Conservation (phyloP, 495 filamentous ascomycete genomes). For the Podospora fimiseda region DNA sequence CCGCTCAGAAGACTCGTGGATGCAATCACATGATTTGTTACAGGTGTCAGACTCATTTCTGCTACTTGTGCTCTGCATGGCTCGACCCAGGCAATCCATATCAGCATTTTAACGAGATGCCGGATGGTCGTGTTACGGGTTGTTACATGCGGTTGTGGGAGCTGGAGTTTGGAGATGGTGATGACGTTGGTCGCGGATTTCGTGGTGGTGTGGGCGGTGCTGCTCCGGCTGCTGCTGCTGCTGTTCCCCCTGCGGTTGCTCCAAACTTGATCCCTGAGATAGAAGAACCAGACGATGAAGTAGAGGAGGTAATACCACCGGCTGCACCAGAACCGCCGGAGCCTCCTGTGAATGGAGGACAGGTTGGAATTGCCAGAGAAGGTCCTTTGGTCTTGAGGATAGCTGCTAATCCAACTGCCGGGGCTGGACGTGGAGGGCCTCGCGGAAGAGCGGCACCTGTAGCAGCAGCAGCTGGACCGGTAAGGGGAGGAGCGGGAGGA, state of each 20-base stretch:
- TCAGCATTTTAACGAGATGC: slow-evolving; percentile 67
- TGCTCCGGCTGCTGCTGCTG: slow-evolving; percentile 3
- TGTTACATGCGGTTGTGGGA: slow-evolving; percentile 91
- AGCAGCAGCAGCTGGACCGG: slow-evolving; percentile 9
- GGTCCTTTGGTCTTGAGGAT: slow-evolving; percentile 51
- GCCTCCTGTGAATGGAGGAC: slow-evolving; percentile 13
- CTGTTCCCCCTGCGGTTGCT: slow-evolving; percentile 6
- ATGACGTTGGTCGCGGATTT: slow-evolving; percentile 48
- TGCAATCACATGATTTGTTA: slow-evolving; percentile 99
- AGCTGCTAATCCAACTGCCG: slow-evolving; percentile 30
- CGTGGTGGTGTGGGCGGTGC: slow-evolving; percentile 37
- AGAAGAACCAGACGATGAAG: slow-evolving; percentile 23
- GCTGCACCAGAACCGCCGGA: slow-evolving; percentile 1
- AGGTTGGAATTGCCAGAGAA: slow-evolving; percentile 41
- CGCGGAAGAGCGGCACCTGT: slow-evolving; percentile 20
- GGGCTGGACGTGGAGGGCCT: slow-evolving; percentile 18
- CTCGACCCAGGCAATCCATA: slow-evolving; percentile 78
- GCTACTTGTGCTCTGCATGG: slow-evolving; percentile 89
- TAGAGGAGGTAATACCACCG: slow-evolving; percentile 11
- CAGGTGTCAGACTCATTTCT: slow-evolving; percentile 86
- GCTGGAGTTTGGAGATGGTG: slow-evolving; percentile 74
- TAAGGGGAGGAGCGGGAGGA: neutral
- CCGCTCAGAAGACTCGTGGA: slow-evolving; percentile 81
- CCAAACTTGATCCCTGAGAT: slow-evolving; percentile 20
- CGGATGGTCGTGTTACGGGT: slow-evolving; percentile 41